Percentiles rank a stretch among this genome's conserved stretches.
These are phyloP conservation scores for Stemphylium vesicarium DNA, from an alignment of 2,329 filamentous ascomycete species.

Conservation along the genomic window DNA sequence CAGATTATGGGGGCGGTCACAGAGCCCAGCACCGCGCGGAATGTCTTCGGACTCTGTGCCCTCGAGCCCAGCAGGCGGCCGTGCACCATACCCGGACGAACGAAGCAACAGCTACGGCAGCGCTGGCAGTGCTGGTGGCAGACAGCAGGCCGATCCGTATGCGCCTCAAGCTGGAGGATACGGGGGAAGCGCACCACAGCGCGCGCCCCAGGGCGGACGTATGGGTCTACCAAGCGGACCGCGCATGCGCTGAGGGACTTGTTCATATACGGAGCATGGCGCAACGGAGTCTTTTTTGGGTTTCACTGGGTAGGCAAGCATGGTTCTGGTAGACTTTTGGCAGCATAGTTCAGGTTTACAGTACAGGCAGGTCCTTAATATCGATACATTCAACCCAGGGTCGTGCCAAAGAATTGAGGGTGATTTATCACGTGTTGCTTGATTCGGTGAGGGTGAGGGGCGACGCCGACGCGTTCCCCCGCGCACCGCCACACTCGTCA, in stretches of 20 bases:
- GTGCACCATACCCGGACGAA: conserved; percentile 43
- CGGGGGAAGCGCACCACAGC: conserved; percentile 33
- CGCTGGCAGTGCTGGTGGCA: conserved; percentile 31
- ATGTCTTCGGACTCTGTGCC: conserved; percentile 28
- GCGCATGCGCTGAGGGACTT: conserved; percentile 40
- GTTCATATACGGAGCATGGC: conserved; percentile 21
- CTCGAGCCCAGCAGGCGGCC: conserved; percentile 14
- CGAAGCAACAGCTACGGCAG: conserved; percentile 40
- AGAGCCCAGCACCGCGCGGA: conserved; percentile 58
- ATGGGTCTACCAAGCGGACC: conserved; percentile 49
- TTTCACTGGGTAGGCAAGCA: conserved; percentile 6
- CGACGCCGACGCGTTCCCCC: conserved; percentile 8
- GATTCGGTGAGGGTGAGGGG: conserved; percentile 3
- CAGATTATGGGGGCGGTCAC: conserved; percentile 71
- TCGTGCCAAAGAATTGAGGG: not conserved
- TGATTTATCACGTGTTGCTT: not conserved
- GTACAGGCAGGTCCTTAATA: conserved; percentile 12
- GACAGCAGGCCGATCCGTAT: conserved; percentile 45
- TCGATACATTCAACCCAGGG: not conserved
- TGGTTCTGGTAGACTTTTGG: conserved; percentile 1
- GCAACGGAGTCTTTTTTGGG: conserved; percentile 23
- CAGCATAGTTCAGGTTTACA: conserved; percentile 9
- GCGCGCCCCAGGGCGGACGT: conserved; percentile 38
- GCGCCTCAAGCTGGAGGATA: conserved; percentile 30
- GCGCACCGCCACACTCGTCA: conserved; percentile 17